phyloP scores from a whole-genome alignment of 2,329 filamentous ascomycete species.

The Alternaria sp. region DNA sequence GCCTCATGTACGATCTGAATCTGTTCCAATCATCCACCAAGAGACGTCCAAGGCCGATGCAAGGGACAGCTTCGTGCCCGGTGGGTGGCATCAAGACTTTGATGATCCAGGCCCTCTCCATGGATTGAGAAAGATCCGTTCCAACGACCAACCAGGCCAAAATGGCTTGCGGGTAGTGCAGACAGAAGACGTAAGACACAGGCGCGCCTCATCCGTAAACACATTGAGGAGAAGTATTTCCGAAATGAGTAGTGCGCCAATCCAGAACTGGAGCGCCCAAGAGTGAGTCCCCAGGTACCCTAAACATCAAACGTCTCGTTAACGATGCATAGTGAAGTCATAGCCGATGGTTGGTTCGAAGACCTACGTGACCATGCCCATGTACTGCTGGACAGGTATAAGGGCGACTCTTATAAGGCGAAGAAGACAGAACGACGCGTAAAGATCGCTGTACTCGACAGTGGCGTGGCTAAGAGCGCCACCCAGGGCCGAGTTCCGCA shows the following conservation, averaged over 20 bases:
- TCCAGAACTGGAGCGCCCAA: not conserved
- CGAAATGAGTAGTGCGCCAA: not conserved
- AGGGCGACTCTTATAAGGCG: not conserved
- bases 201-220: not conserved
- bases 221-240: not conserved
- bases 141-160: not conserved
- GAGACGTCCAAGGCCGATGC: not conserved
- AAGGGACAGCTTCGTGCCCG: not conserved
- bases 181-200: not conserved
- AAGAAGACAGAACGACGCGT: not conserved
- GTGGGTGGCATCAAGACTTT: not conserved
- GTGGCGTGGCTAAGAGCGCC: not conserved
- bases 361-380: not conserved
- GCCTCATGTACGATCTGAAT: not conserved
- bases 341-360: not conserved
- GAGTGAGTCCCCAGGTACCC: not conserved
- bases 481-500: not conserved
- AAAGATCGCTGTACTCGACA: not conserved
- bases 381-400: not conserved
- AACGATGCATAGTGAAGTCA: not conserved
- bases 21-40: not conserved
- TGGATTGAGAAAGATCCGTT: not conserved
- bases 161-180: not conserved
- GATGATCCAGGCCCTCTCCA: not conserved
- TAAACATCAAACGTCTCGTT: not conserved